A percentile compares a stretch with the other conserved stretches of the same genome.
Conservation (phyloP, 2,329 filamentous ascomycete species). For the Alternaria incomplexa region DNA sequence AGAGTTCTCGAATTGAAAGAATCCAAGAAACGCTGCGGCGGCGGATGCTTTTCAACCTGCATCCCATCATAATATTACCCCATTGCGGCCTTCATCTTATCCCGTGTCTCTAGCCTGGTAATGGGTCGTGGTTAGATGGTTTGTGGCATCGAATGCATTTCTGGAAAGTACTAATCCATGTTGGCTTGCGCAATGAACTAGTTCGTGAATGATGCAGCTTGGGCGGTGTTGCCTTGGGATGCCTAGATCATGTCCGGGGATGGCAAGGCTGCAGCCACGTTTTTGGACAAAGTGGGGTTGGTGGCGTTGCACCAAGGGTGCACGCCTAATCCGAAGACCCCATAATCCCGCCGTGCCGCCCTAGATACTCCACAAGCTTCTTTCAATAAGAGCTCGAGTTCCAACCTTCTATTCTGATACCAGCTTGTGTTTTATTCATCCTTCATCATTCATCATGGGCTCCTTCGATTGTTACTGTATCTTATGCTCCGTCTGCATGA, state of each 20-base stretch:
- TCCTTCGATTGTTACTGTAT: conserved; percentile 29
- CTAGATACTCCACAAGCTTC: neutral
- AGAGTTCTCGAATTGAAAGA: conserved; percentile 9
- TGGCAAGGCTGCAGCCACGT: conserved; percentile 1
- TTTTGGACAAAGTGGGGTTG: neutral
- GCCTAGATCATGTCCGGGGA: neutral
- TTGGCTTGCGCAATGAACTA: neutral
- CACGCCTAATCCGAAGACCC: neutral
- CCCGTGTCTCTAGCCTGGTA: neutral
- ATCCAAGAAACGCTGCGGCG: neutral
- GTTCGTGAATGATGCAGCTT: neutral
- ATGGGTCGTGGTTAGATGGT: neutral
- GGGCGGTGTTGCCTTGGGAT: neutral
- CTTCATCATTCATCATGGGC: conserved; percentile 6
- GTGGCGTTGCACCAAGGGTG: neutral
- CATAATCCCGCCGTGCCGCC: neutral
- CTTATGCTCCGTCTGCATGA: conserved; percentile 18
- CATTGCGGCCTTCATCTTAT: neutral
- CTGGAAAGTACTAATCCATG: neutral
- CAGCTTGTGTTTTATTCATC: neutral
- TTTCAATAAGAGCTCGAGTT: neutral
- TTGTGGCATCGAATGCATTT: neutral
- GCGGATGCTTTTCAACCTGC: conserved; percentile 25
- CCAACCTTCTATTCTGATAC: neutral
- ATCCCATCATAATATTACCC: conserved; percentile 4